Evolutionary conservation across 1,284 basidiomycete species (phyloP).

Genomic region (Agaricales sp.): DNA sequence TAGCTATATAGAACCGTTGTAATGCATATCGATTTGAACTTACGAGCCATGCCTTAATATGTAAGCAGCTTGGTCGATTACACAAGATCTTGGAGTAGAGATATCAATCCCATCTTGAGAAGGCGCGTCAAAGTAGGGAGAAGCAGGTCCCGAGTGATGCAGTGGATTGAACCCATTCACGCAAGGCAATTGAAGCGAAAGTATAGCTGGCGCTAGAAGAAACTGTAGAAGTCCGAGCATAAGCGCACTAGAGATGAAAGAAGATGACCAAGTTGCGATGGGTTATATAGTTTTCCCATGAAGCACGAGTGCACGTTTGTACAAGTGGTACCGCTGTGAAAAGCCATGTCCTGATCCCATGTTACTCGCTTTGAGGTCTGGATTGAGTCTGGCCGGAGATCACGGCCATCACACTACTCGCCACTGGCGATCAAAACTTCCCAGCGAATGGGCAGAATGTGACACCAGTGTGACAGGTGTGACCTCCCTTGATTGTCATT

Average conservation of each 20-base stretch:
- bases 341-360: no score
- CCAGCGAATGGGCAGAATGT: no score
- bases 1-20: no score
- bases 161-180: conserved; percentile 28
- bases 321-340: not conserved
- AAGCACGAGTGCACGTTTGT: not conserved
- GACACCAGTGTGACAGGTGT: not conserved
- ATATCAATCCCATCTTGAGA: conserved; percentile 21
- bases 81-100: conserved; percentile 24
- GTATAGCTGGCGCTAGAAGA: no score
- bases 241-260: no score
- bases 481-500: not conserved
- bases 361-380: no score
- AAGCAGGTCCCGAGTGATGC: conserved; percentile 29
- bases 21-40: no score
- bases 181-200: no score
- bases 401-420: not conserved
- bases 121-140: conserved; percentile 33
- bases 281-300: not conserved
- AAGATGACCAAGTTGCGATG: no score
- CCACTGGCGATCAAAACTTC: not conserved
- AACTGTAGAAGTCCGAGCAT: no score
- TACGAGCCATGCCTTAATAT: conserved; percentile 32
- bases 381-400: not conserved
- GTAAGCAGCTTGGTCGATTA: conserved; percentile 33